A percentile compares a stretch with the other conserved stretches of the same genome.
phyloP scores from a whole-genome alignment of 345 rosid genomes.

The Diplotaxis tenuifolia region DNA sequence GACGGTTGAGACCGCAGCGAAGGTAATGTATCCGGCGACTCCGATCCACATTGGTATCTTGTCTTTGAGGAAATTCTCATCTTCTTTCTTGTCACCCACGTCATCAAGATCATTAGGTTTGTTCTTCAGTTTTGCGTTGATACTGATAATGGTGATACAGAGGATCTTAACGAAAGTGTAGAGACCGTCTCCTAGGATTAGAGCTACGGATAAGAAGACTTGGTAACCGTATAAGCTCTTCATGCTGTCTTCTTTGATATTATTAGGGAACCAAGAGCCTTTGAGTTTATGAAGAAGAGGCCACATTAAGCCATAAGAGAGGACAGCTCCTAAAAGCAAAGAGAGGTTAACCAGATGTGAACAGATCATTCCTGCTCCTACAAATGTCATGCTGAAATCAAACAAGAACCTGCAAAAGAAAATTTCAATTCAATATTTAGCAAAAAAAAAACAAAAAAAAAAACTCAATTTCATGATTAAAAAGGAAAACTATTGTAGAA shows the following conservation, averaged over 20 bases:
- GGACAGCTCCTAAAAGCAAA: conserved; percentile 73
- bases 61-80: conserved; percentile 66
- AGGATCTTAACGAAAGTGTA: conserved; percentile 77
- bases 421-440: too few species aligned
- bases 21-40: conserved; percentile 52
- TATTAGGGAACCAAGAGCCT: conserved; percentile 73
- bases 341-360: conserved; percentile 82
- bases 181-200: conserved; percentile 90
- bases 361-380: conserved; percentile 95
- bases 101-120: conserved; percentile 27
- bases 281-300: conserved; percentile 71
- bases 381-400: conserved; percentile 78
- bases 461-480: background rate
- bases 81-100: conserved; percentile 42
- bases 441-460: too few species aligned
- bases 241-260: conserved; percentile 70
- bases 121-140: conserved; percentile 48
- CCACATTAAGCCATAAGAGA: conserved; percentile 88
- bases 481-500: background rate
- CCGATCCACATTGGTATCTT: conserved; percentile 78
- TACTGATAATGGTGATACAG: conserved; percentile 45
- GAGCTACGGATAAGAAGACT: conserved; percentile 83
- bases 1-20: conserved; percentile 55
- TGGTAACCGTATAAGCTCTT: conserved; percentile 86
- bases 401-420: conserved; percentile 61